phyloP scores from a whole-genome alignment of 805 yeast genomes.

The Candida verbasci region DNA sequence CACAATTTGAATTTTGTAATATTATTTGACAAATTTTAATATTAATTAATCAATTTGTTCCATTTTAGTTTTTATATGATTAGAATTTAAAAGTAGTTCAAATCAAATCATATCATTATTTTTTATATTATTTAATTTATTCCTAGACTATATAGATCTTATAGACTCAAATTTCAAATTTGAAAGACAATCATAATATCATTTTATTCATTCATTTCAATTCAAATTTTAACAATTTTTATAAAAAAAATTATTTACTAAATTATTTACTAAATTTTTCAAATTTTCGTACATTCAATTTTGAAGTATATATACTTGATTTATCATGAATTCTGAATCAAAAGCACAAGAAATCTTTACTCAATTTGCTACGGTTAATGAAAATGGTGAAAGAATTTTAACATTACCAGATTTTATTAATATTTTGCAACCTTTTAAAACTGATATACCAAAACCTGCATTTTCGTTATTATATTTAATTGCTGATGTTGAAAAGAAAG shows the following conservation, averaged over 20 bases:
- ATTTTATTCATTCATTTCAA: background rate
- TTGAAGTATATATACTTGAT: too few species aligned
- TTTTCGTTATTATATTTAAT: constrained; percentile 64
- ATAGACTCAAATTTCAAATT: too few species aligned
- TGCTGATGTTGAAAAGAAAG: constrained; percentile 70
- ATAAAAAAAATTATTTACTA: too few species aligned
- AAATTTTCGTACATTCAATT: too few species aligned
- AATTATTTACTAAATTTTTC: too few species aligned
- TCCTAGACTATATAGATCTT: background rate
- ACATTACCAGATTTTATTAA: constrained; percentile 33
- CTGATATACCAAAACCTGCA: constrained; percentile 34
- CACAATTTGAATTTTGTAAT: too few species aligned
- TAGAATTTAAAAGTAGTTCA: too few species aligned
- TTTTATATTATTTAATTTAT: background rate
- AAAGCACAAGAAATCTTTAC: constrained; percentile 32
- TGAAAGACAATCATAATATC: too few species aligned
- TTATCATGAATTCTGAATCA: constrained; percentile 13
- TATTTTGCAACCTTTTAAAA: constrained; percentile 37
- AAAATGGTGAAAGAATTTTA: constrained; percentile 20
- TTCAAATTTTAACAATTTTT: background rate
- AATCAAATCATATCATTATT: too few species aligned
- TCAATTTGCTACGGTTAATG: constrained; percentile 31
- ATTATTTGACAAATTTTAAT: too few species aligned
- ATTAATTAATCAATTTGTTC: too few species aligned
- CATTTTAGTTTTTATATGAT: too few species aligned